These are phyloP conservation scores for Populus hybrid DNA, from an alignment of 441 rosid species.

Conservation along the genomic window DNA sequence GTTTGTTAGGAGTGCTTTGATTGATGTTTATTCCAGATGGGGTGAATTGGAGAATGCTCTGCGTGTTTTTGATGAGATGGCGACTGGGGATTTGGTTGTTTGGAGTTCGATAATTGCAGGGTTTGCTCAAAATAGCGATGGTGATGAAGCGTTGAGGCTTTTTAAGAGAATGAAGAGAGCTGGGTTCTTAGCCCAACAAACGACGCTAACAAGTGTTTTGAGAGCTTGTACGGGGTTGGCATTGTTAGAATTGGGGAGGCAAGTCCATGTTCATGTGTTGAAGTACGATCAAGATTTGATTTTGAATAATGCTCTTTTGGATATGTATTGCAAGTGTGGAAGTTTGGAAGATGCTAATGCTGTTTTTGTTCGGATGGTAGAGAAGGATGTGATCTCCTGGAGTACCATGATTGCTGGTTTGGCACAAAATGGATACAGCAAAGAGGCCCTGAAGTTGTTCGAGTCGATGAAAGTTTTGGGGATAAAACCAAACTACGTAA, in stretches of 20 bases:
- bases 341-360: conserved; percentile 63
- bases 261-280: conserved; percentile 66
- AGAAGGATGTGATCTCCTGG: conserved; percentile 71
- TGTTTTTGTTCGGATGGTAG: conserved; percentile 45
- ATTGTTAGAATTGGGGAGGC: conserved; percentile 64
- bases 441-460: conserved; percentile 53
- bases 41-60: conserved; percentile 44
- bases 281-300: conserved; percentile 66
- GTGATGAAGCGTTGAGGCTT: conserved; percentile 56
- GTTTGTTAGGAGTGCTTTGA: conserved; percentile 68
- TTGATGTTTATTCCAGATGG: conserved; percentile 63
- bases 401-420: conserved; percentile 75
- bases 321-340: conserved; percentile 83
- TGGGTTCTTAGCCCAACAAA: conserved; percentile 58
- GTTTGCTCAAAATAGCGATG: conserved; percentile 59
- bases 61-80: conserved; percentile 56
- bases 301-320: conserved; percentile 66
- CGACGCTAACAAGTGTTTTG: conserved; percentile 63
- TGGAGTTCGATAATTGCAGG: conserved; percentile 78
- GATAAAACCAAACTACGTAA: conserved; percentile 52
- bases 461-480: conserved; percentile 51
- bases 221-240: conserved; percentile 70
- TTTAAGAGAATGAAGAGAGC: conserved; percentile 64
- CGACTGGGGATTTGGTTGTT: conserved; percentile 58
- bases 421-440: conserved; percentile 73